These are phyloP conservation scores for Porpolomopsis calyptriformis DNA, from an alignment of 768 basidiomycete species.

Conservation along the genomic window DNA sequence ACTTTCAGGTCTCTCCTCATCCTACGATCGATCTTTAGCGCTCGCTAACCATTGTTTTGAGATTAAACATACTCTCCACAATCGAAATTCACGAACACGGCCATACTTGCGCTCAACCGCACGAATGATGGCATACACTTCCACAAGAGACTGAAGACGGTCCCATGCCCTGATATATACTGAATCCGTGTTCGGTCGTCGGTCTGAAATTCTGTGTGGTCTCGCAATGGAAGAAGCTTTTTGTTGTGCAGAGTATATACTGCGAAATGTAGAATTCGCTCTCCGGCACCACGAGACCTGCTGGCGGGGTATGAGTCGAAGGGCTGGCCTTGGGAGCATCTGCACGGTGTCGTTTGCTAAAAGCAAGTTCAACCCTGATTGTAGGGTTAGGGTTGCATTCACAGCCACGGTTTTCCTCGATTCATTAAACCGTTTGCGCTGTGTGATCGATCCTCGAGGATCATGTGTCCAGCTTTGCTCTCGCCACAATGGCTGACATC, in stretches of 20 bases:
- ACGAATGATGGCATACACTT: constrained; percentile 42
- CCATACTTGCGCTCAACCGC: constrained; percentile 49
- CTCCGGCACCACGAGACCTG: not conserved
- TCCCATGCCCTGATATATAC: constrained; percentile 4
- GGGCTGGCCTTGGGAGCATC: constrained; percentile 4
- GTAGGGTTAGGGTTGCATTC: too few species aligned
- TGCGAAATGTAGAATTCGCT: not conserved
- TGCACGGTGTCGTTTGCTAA: too few species aligned
- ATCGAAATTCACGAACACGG: constrained; percentile 31
- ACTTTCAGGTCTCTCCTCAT: constrained; percentile 32
- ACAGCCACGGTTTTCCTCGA: too few species aligned
- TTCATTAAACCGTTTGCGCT: too few species aligned
- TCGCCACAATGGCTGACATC: too few species aligned
- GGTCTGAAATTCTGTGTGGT: not conserved
- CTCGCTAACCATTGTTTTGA: not conserved
- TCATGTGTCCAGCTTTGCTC: too few species aligned
- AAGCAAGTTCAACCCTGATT: too few species aligned
- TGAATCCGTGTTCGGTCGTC: not conserved
- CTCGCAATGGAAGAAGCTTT: not conserved
- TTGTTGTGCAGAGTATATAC: not conserved
- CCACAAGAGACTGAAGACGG: constrained; percentile 34
- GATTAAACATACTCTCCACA: constrained; percentile 28
- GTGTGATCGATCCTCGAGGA: too few species aligned
- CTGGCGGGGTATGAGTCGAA: not conserved
- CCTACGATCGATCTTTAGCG: constrained; percentile 22